These are phyloP conservation scores for Moringa oleifera DNA, from an alignment of 345 rosid genomes.

Conservation along the genomic window DNA sequence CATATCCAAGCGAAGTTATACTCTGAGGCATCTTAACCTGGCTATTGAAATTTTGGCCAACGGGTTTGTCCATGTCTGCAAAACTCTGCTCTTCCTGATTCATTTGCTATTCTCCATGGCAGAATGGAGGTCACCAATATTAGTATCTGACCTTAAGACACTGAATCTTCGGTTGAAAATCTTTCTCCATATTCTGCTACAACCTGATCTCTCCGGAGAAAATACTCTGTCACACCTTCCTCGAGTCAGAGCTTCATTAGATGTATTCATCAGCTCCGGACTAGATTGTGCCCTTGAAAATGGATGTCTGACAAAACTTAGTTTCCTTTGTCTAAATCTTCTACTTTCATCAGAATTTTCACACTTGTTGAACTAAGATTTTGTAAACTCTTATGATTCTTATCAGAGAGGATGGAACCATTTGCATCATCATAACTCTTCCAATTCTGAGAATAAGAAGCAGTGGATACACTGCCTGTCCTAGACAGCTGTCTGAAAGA, in stretches of 20 bases:
- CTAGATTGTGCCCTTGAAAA: conserved; percentile 19
- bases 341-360: conserved; percentile 2
- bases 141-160: neutral
- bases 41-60: conserved; percentile 8
- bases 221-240: conserved; percentile 8
- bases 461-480: conserved; percentile 5
- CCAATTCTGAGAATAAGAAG: neutral
- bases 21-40: conserved; percentile 10
- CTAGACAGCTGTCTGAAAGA: neutral
- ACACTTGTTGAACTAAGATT: conserved; percentile 5
- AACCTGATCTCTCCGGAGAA: conserved; percentile 5
- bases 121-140: conserved; percentile 1
- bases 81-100: conserved; percentile 20
- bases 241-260: neutral
- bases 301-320: conserved; percentile 6
- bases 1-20: conserved; percentile 13
- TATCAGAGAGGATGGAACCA: neutral
- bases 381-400: neutral
- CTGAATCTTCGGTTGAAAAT: neutral
- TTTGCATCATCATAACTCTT: neutral
- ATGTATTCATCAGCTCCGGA: conserved; percentile 14
- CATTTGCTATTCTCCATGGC: conserved; percentile 11
- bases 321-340: conserved; percentile 8
- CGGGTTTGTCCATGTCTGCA: conserved; percentile 13
- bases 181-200: conserved; percentile 6